Conservation (phyloP, 2,329 filamentous ascomycete genomes). For the Fusarium concolor region DNA sequence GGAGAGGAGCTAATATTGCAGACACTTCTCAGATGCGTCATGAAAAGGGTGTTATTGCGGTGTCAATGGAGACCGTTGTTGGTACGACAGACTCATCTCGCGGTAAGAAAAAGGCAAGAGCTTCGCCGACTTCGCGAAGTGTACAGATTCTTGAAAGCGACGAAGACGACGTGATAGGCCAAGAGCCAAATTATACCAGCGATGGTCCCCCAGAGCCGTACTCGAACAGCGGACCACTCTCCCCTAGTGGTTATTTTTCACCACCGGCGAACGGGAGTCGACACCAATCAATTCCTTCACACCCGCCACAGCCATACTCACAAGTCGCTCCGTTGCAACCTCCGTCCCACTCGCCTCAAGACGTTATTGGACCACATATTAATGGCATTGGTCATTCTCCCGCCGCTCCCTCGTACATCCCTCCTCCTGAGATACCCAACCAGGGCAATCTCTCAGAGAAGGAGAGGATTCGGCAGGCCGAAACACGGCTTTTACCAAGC, state of each 20-base stretch:
- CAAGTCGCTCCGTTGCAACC: slow-evolving; percentile 29
- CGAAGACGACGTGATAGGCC: slow-evolving; percentile 46
- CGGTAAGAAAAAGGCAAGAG: slow-evolving; percentile 43
- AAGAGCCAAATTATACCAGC: slow-evolving; percentile 40
- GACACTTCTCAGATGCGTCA: slow-evolving; percentile 88
- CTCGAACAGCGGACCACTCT: slow-evolving; percentile 30
- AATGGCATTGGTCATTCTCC: slow-evolving; percentile 38
- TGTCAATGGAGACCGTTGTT: slow-evolving; percentile 86
- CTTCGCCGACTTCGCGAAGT: slow-evolving; percentile 45
- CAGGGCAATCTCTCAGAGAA: slow-evolving; percentile 82
- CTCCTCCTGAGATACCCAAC: slow-evolving; percentile 68
- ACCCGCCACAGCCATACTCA: slow-evolving; percentile 52
- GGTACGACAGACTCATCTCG: slow-evolving; percentile 82
- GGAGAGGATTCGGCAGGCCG: slow-evolving; percentile 79
- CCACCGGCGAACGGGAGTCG: slow-evolving; percentile 52
- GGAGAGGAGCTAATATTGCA: slow-evolving; percentile 72
- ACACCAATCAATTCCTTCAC: slow-evolving; percentile 46
- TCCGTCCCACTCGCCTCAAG: slow-evolving; percentile 21
- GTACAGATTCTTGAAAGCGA: slow-evolving; percentile 48
- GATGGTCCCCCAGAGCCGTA: slow-evolving; percentile 40
- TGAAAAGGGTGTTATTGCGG: slow-evolving; percentile 91
- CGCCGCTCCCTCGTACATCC: slow-evolving; percentile 60
- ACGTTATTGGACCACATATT: slow-evolving; percentile 8
- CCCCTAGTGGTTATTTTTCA: slow-evolving; percentile 44
- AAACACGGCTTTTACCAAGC: slow-evolving; percentile 84